Conservation (phyloP, 2,329 filamentous ascomycete genomes). For the Pezicula rhizophila region DNA sequence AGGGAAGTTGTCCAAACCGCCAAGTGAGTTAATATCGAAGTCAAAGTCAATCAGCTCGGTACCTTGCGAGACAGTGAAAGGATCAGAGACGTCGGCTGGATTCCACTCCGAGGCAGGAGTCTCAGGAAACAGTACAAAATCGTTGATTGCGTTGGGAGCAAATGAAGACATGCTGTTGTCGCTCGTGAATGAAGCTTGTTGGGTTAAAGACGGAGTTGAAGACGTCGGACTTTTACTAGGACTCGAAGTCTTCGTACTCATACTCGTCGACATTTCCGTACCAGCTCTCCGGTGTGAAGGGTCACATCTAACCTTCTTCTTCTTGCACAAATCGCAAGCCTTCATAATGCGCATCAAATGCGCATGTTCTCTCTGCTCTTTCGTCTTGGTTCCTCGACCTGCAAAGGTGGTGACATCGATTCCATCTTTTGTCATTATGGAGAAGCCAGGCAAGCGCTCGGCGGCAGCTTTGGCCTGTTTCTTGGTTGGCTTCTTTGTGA, state of each 20-base stretch:
- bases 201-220: conserved; percentile 9
- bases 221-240: conserved; percentile 1
- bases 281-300: neutral
- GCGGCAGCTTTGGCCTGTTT: conserved; percentile 23
- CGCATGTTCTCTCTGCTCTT: conserved; percentile 62
- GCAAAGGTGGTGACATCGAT: conserved; percentile 57
- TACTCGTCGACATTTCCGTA: neutral
- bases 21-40: conserved; percentile 17
- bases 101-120: conserved; percentile 15
- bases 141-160: conserved; percentile 19
- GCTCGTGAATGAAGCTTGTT: conserved; percentile 9
- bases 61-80: conserved; percentile 12
- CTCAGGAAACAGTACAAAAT: conserved; percentile 25
- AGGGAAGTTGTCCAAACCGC: conserved; percentile 6
- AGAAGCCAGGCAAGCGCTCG: conserved; percentile 51
- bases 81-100: conserved; percentile 11
- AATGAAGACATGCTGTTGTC: conserved; percentile 13
- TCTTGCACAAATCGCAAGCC: conserved; percentile 56
- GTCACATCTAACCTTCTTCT: conserved; percentile 50
- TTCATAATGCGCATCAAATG: conserved; percentile 63
- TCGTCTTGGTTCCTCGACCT: conserved; percentile 58
- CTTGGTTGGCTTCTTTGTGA: conserved; percentile 11
- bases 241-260: neutral
- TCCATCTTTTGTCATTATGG: conserved; percentile 60
- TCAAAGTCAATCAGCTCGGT: conserved; percentile 19